Evolutionary conservation across 768 basidiomycete genomes (phyloP), one percentile per base, ranked within the genome.

Genomic region (Hygrophoropsis aurantiaca): DNA sequence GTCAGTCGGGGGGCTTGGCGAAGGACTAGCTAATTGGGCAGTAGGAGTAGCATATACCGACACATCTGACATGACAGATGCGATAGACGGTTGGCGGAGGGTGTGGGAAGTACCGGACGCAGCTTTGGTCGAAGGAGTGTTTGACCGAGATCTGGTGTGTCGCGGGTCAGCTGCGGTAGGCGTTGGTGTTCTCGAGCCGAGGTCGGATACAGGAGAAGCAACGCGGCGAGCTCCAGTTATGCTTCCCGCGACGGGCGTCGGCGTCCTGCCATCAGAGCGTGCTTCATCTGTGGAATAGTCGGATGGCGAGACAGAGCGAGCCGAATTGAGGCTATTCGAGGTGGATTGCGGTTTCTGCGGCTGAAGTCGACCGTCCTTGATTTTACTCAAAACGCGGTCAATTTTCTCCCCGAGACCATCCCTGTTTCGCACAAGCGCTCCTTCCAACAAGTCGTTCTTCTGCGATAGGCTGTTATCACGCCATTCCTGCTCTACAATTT

Each of bases 401-500:
- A 90, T 68, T 56, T 84, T 87, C 46, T 87, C 87, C 18, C 77
- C 81, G 11, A 81, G 65, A 2, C 75, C 81, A 36, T 84, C 84
- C 51, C 73, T 78, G 44, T 76, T 78, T 23, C 75, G 74, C 20
- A 74, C 79, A 52, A 80, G 71, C 4, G 85, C 82, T 16, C 82
- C 82, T 58, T 87, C 82, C 32, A 92, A 65, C 16, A 91, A 68
- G 56, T 91, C 89, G 33, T 72, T 74, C 59, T 76, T 73, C 24
- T 71, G 64, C 11, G 58, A 39, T 13, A 58, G 59, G 32, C 65
- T 68, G 32, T 71, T 72, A 23, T 78, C 81, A n/a, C 80, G 72
- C 77, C 89, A 87, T 56, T 95, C 95, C 65, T 90, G 82, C 60
- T 94, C 92, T 39, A 97, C 79, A 41, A 97, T 85, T 52, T 95